phyloP scores from a whole-genome alignment of 768 basidiomycete species.

The Amanita fuliginea region DNA sequence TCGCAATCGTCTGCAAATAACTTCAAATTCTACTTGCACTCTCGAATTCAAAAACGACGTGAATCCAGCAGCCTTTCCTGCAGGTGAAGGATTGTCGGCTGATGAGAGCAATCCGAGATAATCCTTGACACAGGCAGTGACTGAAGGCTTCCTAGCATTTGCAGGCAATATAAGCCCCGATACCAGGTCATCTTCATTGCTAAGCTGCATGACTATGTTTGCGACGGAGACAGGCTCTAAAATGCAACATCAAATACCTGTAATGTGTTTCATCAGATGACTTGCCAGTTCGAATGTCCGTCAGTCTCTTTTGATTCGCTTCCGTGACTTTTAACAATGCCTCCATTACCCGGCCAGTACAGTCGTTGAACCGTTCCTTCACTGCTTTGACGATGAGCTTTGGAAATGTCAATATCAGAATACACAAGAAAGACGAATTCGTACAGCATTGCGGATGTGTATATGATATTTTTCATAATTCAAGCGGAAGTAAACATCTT shows the following conservation, averaged over 20 bases:
- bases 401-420: constrained; percentile 2
- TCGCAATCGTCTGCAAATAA: constrained; percentile 55
- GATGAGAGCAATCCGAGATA: constrained; percentile 73
- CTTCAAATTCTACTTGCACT: constrained; percentile 72
- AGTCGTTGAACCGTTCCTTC: constrained; percentile 68
- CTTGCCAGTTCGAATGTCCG: constrained; percentile 57
- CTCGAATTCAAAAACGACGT: constrained; percentile 61
- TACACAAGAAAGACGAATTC: constrained; percentile 12
- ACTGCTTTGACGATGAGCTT: constrained; percentile 75
- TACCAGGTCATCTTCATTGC: constrained; percentile 52
- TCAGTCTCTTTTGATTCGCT: constrained; percentile 43
- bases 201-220: constrained; percentile 50
- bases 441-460: constrained; percentile 77
- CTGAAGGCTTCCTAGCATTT: constrained; percentile 39
- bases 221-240: constrained; percentile 59
- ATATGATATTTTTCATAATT: constrained; percentile 86
- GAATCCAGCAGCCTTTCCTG: constrained; percentile 61
- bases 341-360: constrained; percentile 60
- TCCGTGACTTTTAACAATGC: constrained; percentile 66
- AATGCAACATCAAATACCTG: constrained; percentile 1
- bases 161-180: constrained; percentile 44
- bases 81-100: constrained; percentile 72
- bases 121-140: constrained; percentile 56
- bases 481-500: constrained; percentile 69
- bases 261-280: neutral